Percentiles rank a stretch among this genome's conserved stretches.
phyloP scores from a whole-genome alignment of 31 red algal species.

The Porphyra umbilicalis region DNA sequence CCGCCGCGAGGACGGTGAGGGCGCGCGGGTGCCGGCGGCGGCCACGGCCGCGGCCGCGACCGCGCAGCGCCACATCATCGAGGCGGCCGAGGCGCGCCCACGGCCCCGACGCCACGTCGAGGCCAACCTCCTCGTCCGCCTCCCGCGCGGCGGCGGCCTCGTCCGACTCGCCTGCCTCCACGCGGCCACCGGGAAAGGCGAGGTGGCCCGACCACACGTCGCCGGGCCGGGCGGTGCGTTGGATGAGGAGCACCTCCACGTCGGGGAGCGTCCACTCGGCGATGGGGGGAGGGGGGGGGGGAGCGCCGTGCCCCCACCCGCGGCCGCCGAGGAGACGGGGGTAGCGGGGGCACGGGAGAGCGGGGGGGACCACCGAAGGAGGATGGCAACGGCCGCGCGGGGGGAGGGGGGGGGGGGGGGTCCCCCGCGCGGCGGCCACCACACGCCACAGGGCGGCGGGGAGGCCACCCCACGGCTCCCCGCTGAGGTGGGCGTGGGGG shows the following conservation, averaged over 20 bases:
- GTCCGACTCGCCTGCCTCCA: conserved; percentile 26
- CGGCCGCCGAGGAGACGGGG: no score
- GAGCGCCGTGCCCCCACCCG: no score
- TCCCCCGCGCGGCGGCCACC: neutral
- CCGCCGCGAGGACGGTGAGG: neutral
- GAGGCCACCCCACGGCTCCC: neutral
- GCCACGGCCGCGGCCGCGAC: neutral
- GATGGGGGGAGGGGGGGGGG: neutral
- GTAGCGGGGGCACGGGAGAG: neutral
- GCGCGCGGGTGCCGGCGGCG: no score
- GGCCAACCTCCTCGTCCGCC: conserved; percentile 67
- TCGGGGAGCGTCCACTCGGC: neutral
- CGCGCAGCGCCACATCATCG: conserved; percentile 9
- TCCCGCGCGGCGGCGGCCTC: conserved; percentile 51
- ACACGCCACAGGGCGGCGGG: neutral
- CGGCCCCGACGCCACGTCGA: conserved; percentile 11
- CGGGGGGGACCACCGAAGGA: neutral
- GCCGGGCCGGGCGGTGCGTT: conserved; percentile 32
- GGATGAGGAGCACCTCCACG: conserved; percentile 62
- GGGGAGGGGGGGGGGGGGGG: no score
- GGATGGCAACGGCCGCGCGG: neutral
- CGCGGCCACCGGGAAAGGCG: conserved; percentile 71
- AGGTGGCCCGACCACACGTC: conserved; percentile 83
- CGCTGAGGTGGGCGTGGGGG: neutral
- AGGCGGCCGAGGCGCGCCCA: conserved; percentile 32